These are phyloP conservation scores for Nothophaeocryptopus gaeumannii DNA, from an alignment of 2,329 filamentous ascomycete genomes.

Conservation along the genomic window DNA sequence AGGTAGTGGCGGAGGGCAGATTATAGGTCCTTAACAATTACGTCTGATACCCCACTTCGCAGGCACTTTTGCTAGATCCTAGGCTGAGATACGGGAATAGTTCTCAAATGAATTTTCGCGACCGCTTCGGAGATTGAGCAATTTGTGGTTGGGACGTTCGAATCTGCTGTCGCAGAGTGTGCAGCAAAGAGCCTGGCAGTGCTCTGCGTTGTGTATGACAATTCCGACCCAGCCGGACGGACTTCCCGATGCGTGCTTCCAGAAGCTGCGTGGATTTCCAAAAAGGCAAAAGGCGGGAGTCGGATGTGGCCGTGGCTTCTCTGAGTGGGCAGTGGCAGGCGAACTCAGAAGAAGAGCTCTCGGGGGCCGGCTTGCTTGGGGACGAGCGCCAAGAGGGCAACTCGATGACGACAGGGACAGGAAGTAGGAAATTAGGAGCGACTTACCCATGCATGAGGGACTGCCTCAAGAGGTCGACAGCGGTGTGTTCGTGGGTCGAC, in stretches of 20 bases:
- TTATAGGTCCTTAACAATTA: no score
- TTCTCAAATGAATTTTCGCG: slow-evolving; percentile 6
- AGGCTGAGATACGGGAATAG: no score
- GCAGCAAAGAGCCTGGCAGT: no score
- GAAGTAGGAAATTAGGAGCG: slow-evolving; percentile 24
- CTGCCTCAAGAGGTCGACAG: slow-evolving; percentile 58
- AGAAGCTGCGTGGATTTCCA: background rate
- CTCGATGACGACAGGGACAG: slow-evolving; percentile 16
- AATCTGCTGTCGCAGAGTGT: no score
- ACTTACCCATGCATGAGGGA: slow-evolving; percentile 56
- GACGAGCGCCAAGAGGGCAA: slow-evolving; percentile 14
- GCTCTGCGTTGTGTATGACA: no score
- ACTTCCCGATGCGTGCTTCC: background rate
- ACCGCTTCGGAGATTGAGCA: slow-evolving; percentile 7
- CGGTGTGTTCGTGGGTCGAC: slow-evolving; percentile 39
- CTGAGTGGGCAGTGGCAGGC: background rate
- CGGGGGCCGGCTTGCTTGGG: background rate
- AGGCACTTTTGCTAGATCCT: no score
- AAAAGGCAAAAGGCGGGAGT: no score
- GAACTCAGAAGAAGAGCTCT: background rate
- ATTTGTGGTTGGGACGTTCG: background rate
- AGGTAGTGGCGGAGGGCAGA: no score
- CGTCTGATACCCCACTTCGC: no score
- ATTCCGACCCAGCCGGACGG: no score
- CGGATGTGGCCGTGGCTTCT: no score